Evolutionary conservation across 768 basidiomycete species (phyloP), one percentile per base, ranked within the genome.

Genomic region (Thelephora aurantiotincta): DNA sequence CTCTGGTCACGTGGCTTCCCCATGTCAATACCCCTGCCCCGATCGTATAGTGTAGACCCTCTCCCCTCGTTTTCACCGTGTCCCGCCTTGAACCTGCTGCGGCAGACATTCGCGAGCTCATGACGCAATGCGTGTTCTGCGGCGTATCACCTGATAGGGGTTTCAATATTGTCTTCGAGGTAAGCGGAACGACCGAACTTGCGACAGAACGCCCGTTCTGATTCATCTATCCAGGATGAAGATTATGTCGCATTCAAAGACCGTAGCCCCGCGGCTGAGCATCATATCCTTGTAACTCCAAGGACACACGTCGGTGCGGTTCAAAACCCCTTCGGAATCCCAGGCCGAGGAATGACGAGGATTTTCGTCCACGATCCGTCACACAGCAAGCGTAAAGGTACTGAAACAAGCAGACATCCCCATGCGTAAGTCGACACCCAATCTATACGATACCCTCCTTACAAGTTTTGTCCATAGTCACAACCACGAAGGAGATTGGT

Each of bases 341-440:
- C 26, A 30, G 26, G 26, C 9, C 9, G 26, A 9, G 9, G 26
- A 30, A 9, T 30, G 26, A 30, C 26, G 9, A 4, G 26, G 26
- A 30, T 30, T 30, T n/a, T n/a, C n/a, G 11, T 37, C 19, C 36
- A 41, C 14, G 22, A 11, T 41, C 38, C 19, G 50, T 20, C 26
- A 30, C 26, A 30, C 51, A 85, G 83, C 57, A 33, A 85, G 74
- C 46, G 72, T 85, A 16, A 72, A 64, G 52, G 57, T 67, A 1
- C 57, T 87, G 23, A 58, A 51, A 5, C 57, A 55, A 49, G 49
- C 56, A 6, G 76, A 86, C 51, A 66, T 65, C 1, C 55, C 62
- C 20, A 63, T 82, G 48, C 65, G 82, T 83, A 56, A 30, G 65
- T 11, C n/a, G 16, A 58, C 57, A 7, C 37, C 16, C 20, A 49